Evolutionary conservation across 169 alveolate genomes (phyloP).

Genomic region (Babesia gibsoni): DNA sequence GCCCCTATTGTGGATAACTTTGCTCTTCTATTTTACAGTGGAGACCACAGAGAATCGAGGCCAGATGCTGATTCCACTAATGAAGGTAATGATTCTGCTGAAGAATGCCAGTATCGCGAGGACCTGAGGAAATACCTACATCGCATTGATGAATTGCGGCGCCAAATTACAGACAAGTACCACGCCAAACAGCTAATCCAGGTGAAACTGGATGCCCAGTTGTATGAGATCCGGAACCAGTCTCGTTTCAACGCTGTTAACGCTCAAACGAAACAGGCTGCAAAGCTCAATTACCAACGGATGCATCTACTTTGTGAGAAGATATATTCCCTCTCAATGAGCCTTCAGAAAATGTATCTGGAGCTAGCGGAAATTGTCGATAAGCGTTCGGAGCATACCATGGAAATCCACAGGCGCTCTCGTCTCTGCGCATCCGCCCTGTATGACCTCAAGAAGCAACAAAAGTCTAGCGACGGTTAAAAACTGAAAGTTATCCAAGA

Average conservation of each 20-base stretch:
- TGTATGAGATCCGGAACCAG: constrained; percentile 34
- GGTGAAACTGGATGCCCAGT: constrained; percentile 36
- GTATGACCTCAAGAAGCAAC: constrained; percentile 32
- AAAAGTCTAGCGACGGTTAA: neutral
- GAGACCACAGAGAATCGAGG: neutral
- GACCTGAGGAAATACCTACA: constrained; percentile 1
- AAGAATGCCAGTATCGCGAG: constrained; percentile 22
- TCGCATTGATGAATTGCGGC: constrained; percentile 22
- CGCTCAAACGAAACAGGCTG: constrained; percentile 30
- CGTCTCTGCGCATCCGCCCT: constrained; percentile 32
- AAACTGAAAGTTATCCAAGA: neutral
- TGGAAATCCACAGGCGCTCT: constrained; percentile 34
- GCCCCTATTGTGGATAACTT: constrained; percentile 62
- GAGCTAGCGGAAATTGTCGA: constrained; percentile 46
- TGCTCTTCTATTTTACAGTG: constrained; percentile 32
- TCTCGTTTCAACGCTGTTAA: constrained; percentile 14
- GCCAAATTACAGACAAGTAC: constrained; percentile 53
- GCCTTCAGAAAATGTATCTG: constrained; percentile 48
- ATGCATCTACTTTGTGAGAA: constrained; percentile 52
- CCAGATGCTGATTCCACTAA: neutral
- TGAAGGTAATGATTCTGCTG: neutral
- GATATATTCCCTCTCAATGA: constrained; percentile 30
- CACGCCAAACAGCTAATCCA: constrained; percentile 48
- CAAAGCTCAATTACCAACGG: constrained; percentile 50
- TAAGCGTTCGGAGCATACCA: constrained; percentile 4